Evolutionary conservation across 225 moss, liverwort and hornwort genomes (phyloP), one percentile per base, ranked within the genome.

Genomic region (Neckera pumila): DNA sequence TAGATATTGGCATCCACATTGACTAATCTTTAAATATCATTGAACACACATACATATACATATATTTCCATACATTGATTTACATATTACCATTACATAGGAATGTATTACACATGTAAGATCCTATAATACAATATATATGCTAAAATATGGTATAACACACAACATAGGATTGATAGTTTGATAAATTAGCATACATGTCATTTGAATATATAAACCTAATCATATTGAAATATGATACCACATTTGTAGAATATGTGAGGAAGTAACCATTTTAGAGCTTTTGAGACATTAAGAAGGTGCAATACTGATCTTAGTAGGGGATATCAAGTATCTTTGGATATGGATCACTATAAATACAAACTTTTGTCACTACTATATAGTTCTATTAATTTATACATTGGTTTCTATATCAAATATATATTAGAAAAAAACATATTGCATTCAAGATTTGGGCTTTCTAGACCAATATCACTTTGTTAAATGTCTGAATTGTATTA

Each of bases 91-190:
- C n/a, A n/a, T n/a, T n/a, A n/a, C n/a, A n/a, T n/a, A n/a, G n/a
- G n/a, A n/a, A n/a, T n/a, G 9, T 42, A 25, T 0, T 0, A 0
- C 26, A 8, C 27, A 14, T 42, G 1, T 34, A 18, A 33, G 15
- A 27, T 9, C 42, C 3, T 27, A 26, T 8, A 5, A 4, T 26
- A 71, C 5, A 40, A 40, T 4, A 40, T 25, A 26, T 14, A 5
- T 9, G 25, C 14, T 42, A 40, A 26, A 42, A 40, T 42, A 71
- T 71, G 5, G 9, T 40, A 42, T 26, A 9, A 71, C 3, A 42
- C 16, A 42, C 4, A 71, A 3, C 9, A 7, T 14, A 23, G 2
- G 25, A 40, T 19, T 8, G 8, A 40, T 70, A 40, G 2, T 38
- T 71, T 5, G 9, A 16, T 42, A 71, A 42, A 42, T 27, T 26